These are phyloP conservation scores for Polyporus tsugae DNA, from an alignment of 1,284 basidiomycete genomes.

Conservation along the genomic window DNA sequence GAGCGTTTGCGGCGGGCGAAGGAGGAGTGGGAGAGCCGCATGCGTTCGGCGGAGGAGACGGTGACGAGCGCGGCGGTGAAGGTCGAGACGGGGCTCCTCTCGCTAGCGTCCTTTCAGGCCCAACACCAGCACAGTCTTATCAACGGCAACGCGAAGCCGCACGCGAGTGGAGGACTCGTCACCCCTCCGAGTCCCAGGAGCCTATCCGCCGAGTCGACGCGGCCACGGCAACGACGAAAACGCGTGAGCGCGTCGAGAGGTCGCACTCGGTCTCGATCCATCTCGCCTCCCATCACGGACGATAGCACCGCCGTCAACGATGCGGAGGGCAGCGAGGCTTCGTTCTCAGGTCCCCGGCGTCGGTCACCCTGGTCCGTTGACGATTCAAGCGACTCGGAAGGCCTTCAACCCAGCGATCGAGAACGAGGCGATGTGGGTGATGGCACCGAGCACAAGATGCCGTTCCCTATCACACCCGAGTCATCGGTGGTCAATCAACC, in stretches of 20 bases:
- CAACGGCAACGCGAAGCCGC: conserved; percentile 56
- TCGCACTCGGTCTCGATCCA: conserved; percentile 43
- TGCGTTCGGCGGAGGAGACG: conserved; percentile 52
- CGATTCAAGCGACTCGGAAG: conserved; percentile 50
- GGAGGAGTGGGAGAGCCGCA: conserved; percentile 81
- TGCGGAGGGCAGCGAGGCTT: conserved; percentile 34
- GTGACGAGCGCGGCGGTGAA: conserved; percentile 48
- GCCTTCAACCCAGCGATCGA: conserved; percentile 33
- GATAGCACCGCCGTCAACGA: conserved; percentile 34
- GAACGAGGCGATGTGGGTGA: conserved; percentile 31
- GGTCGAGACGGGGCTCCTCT: conserved; percentile 57
- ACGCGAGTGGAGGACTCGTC: conserved; percentile 58
- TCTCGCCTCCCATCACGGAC: conserved; percentile 40
- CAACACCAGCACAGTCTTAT: conserved; percentile 45
- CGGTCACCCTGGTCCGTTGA: conserved; percentile 49
- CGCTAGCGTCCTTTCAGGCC: conserved; percentile 46
- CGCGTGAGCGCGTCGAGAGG: conserved; percentile 43
- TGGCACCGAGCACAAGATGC: conserved; percentile 34
- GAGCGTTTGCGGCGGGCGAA: conserved; percentile 78
- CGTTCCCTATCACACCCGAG: conserved; percentile 54
- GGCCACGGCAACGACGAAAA: conserved; percentile 42
- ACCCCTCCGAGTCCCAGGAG: conserved; percentile 80
- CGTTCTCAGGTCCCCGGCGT: conserved; percentile 45
- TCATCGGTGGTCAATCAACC: conserved; percentile 51
- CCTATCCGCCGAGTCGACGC: conserved; percentile 64